These are phyloP conservation scores for Solanum okadae DNA, from an alignment of 257 asterid species.

Conservation along the genomic window DNA sequence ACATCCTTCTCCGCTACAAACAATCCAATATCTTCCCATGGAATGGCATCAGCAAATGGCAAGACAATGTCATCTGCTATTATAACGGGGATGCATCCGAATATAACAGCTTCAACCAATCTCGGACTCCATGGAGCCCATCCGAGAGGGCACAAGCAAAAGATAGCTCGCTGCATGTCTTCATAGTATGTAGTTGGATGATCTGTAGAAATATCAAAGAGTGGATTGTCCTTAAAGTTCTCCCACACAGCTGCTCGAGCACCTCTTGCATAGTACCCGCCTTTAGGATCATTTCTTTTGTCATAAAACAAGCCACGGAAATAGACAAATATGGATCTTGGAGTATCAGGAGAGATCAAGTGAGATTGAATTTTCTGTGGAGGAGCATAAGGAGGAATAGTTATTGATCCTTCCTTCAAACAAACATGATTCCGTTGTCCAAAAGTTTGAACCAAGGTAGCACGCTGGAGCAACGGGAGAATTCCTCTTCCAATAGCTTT, in stretches of 20 bases:
- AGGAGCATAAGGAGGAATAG: neutral
- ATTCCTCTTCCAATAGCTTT: slow-evolving; percentile 72
- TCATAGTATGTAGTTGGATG: neutral
- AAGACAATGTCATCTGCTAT: neutral
- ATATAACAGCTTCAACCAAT: neutral
- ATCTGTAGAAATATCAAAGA: neutral
- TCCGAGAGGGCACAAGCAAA: neutral
- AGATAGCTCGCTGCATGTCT: neutral
- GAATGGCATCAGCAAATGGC: slow-evolving; percentile 35
- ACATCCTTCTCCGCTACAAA: slow-evolving; percentile 41
- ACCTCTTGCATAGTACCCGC: slow-evolving; percentile 19
- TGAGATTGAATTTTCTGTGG: neutral
- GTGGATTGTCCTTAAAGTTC: neutral
- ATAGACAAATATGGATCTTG: neutral
- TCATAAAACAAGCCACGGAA: neutral
- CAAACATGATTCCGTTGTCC: neutral
- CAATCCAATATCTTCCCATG: slow-evolving; percentile 47
- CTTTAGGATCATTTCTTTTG: neutral
- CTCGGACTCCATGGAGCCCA: neutral
- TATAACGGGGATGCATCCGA: neutral
- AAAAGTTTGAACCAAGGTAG: neutral
- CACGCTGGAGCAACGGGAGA: neutral
- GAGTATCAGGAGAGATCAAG: neutral
- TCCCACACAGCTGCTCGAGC: slow-evolving; percentile 2
- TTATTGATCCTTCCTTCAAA: neutral